Evolutionary conservation across 1,284 basidiomycete species (phyloP).

Genomic region (Pseudozyma thailandica): DNA sequence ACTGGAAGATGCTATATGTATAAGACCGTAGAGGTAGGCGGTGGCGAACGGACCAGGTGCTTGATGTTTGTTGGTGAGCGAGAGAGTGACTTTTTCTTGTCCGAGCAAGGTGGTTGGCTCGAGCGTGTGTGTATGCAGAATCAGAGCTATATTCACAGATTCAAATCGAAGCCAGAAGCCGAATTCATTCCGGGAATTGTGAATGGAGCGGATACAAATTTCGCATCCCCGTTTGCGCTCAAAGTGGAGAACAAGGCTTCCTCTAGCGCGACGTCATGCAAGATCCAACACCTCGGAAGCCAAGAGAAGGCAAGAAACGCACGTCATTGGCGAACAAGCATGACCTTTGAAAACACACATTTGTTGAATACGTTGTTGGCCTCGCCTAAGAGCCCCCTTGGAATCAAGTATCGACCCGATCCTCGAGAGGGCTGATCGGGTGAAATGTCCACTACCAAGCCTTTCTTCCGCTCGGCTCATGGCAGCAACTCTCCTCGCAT

Average conservation of each 20-base stretch:
- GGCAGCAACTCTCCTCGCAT: too few relatives aligned
- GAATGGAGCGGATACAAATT: too few relatives aligned
- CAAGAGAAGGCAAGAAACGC: background rate
- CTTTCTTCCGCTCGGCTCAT: too few relatives aligned
- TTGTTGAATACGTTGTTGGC: background rate
- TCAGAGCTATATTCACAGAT: background rate
- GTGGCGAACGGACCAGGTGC: conserved; percentile 40
- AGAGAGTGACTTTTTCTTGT: too few relatives aligned
- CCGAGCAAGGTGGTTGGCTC: conserved; percentile 12
- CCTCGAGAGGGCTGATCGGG: too few relatives aligned
- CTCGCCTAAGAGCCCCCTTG: too few relatives aligned
- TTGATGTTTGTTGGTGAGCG: too few relatives aligned
- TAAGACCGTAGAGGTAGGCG: background rate
- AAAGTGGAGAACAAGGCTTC: background rate
- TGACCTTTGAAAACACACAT: background rate
- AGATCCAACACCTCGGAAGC: background rate
- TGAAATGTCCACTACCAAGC: too few relatives aligned
- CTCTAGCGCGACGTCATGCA: background rate
- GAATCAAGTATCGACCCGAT: too few relatives aligned
- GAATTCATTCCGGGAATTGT: background rate
- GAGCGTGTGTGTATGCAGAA: background rate
- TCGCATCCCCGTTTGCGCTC: too few relatives aligned
- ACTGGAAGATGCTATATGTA: background rate
- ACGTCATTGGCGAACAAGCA: background rate
- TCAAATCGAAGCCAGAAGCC: background rate